phyloP scores from a whole-genome alignment of 768 basidiomycete species.

The Lactifluus piperatus region DNA sequence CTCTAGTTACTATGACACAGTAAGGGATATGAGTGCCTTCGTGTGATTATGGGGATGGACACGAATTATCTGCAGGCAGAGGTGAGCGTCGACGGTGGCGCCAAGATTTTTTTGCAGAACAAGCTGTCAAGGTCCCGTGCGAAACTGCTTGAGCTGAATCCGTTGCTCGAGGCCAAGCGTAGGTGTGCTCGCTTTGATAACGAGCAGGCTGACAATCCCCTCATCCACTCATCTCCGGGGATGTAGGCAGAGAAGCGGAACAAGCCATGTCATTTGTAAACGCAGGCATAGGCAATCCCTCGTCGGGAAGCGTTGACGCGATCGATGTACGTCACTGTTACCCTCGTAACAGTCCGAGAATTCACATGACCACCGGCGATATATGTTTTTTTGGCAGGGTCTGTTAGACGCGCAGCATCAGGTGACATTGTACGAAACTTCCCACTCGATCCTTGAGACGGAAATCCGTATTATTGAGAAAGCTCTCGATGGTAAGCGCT shows the following conservation, averaged over 20 bases:
- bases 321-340: constrained; percentile 41
- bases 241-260: constrained; percentile 46
- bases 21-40: constrained; percentile 26
- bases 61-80: constrained; percentile 34
- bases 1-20: constrained; percentile 66
- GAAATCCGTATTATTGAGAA: constrained; percentile 53
- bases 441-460: constrained; percentile 48
- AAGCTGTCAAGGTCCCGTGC: constrained; percentile 49
- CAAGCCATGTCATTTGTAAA: constrained; percentile 39
- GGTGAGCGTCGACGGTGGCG: constrained; percentile 56
- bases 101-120: constrained; percentile 78
- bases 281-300: constrained; percentile 40
- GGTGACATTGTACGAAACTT: constrained; percentile 42
- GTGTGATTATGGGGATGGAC: not conserved
- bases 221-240: not conserved
- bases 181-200: constrained; percentile 24
- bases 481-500: constrained; percentile 53
- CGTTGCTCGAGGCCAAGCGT: constrained; percentile 56
- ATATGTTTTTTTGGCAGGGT: constrained; percentile 33
- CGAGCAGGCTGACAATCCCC: not conserved
- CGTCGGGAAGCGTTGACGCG: constrained; percentile 49
- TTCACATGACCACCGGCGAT: constrained; percentile 6
- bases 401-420: constrained; percentile 59
- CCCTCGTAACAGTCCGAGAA: constrained; percentile 2
- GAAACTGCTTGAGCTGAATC: constrained; percentile 56